These are phyloP conservation scores for Narthecium ossifragum DNA, from an alignment of 106 monocot species.

Conservation along the genomic window DNA sequence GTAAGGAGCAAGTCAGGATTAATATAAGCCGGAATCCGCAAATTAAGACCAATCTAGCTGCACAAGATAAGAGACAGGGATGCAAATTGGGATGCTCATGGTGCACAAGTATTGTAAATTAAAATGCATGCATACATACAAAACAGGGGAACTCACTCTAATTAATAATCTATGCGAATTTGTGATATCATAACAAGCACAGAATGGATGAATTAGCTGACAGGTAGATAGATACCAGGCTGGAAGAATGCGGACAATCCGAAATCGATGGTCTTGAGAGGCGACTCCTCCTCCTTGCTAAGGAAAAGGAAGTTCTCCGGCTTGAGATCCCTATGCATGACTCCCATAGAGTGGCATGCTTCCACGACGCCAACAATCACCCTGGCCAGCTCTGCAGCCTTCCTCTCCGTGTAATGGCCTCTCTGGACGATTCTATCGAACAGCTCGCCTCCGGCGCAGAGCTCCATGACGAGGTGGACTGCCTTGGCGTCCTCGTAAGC, in stretches of 20 bases:
- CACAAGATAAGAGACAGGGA: no score
- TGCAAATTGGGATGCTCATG: no score
- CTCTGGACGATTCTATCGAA: slow-evolving; percentile 36
- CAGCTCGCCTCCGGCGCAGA: slow-evolving; percentile 32
- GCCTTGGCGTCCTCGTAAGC: slow-evolving; percentile 36
- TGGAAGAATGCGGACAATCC: slow-evolving; percentile 28
- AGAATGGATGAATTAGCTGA: neutral
- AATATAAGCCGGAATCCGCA: no score
- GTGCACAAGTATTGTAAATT: no score
- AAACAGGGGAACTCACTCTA: no score
- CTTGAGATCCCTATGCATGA: slow-evolving; percentile 37
- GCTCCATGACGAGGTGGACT: slow-evolving; percentile 34
- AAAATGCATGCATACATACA: no score
- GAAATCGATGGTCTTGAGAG: slow-evolving; percentile 32
- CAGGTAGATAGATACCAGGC: slow-evolving; percentile 15
- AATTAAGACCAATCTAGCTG: no score
- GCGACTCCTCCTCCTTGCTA: slow-evolving; percentile 23
- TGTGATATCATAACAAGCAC: no score
- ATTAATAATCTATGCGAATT: no score
- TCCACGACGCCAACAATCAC: slow-evolving; percentile 32
- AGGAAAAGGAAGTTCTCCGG: slow-evolving; percentile 37
- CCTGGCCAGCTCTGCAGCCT: slow-evolving; percentile 30
- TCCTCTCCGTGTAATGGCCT: slow-evolving; percentile 33
- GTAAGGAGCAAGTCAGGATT: no score
- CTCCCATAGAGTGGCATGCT: slow-evolving; percentile 25